A percentile compares a stretch with the other conserved stretches of the same genome.
Evolutionary conservation across 2,329 filamentous ascomycete genomes (phyloP).

Genomic region (Xylaria arbuscula): DNA sequence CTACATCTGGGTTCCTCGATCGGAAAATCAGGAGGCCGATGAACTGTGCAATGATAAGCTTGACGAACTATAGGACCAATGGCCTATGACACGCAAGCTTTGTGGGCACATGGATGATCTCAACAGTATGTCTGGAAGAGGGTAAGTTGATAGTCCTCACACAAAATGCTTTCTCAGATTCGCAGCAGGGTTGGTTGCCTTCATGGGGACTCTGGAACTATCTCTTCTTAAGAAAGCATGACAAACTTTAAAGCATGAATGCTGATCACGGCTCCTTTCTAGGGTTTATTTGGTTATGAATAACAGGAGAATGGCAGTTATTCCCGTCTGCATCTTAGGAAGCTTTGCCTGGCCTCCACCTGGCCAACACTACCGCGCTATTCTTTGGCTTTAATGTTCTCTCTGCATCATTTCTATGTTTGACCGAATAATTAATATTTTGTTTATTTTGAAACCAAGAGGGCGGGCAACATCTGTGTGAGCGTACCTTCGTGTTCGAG

Average conservation of each 20-base stretch:
- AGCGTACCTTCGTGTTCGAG: neutral
- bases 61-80: conserved; percentile 37
- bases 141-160: neutral
- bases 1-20: conserved; percentile 51
- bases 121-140: neutral
- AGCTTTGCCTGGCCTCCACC: neutral
- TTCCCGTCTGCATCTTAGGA: neutral
- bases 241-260: neutral
- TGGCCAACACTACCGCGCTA: neutral
- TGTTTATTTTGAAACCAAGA: neutral
- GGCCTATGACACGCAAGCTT: neutral
- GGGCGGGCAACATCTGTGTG: neutral
- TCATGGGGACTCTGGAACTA: neutral
- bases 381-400: neutral
- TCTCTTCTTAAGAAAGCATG: neutral
- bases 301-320: neutral
- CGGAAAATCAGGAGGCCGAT: conserved; percentile 50
- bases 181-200: neutral
- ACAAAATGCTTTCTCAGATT: neutral
- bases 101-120: neutral
- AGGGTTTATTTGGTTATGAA: neutral
- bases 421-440: neutral
- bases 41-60: conserved; percentile 47
- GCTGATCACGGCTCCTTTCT: neutral
- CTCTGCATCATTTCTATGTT: neutral